Percentiles rank a stretch among this genome's conserved stretches.
Evolutionary conservation across 768 basidiomycete genomes (phyloP).

Genomic region (Russula olivacea): DNA sequence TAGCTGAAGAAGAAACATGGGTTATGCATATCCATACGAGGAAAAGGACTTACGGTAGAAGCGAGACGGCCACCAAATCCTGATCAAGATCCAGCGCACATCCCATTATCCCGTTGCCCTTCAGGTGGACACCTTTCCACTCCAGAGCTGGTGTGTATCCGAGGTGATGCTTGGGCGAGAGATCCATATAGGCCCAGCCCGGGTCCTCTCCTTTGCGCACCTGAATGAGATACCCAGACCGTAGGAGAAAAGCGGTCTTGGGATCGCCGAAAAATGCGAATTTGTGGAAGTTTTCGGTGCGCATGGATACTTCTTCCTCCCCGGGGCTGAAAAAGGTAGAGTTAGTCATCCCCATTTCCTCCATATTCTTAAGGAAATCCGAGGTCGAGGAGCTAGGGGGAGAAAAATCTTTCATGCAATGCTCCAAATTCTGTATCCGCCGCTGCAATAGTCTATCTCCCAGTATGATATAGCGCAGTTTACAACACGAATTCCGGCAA

Average conservation of each 20-base stretch:
- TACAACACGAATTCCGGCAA: constrained; percentile 6
- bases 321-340: neutral
- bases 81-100: constrained; percentile 13
- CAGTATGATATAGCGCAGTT: constrained; percentile 5
- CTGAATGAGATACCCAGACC: constrained; percentile 14
- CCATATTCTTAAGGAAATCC: neutral
- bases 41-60: constrained; percentile 3
- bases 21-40: neutral
- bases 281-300: no score
- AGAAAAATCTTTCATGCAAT: constrained; percentile 7
- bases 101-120: neutral
- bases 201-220: neutral
- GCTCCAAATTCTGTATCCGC: neutral
- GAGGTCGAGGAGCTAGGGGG: neutral
- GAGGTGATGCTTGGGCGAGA: neutral
- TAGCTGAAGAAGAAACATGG: neutral
- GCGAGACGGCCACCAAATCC: constrained; percentile 5
- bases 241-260: neutral
- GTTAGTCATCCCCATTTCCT: constrained; percentile 10
- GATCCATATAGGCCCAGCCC: constrained; percentile 9
- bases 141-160: neutral
- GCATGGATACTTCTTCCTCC: neutral
- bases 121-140: constrained; percentile 2
- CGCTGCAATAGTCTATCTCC: neutral
- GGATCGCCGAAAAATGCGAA: neutral